These are phyloP conservation scores for Microsporum audouinii DNA, from an alignment of 2,329 filamentous ascomycete genomes.

Conservation along the genomic window DNA sequence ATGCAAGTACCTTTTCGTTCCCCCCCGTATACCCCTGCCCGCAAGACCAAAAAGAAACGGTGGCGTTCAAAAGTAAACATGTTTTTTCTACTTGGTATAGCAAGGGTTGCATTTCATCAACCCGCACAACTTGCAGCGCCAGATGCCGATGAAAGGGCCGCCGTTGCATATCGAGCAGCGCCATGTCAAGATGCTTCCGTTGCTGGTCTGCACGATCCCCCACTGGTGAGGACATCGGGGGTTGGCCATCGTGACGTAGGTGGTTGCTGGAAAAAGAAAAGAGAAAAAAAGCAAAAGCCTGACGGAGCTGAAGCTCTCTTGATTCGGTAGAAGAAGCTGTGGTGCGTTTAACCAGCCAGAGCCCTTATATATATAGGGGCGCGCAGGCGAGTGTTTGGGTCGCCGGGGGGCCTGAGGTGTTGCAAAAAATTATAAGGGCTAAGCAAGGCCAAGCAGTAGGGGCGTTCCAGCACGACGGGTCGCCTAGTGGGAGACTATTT, in stretches of 20 bases:
- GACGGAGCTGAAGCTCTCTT: background rate
- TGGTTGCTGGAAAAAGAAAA: background rate
- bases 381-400: background rate
- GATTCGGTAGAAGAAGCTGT: background rate
- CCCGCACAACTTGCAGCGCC: slow-evolving; percentile 34
- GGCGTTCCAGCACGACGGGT: slow-evolving; percentile 1
- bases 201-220: slow-evolving; percentile 29
- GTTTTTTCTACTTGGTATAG: slow-evolving; percentile 19
- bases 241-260: slow-evolving; percentile 10
- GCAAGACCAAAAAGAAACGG: background rate
- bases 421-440: background rate
- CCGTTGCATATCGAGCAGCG: slow-evolving; percentile 34
- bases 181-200: slow-evolving; percentile 35
- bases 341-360: background rate
- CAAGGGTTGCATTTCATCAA: slow-evolving; percentile 33
- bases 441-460: background rate
- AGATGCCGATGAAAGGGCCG: slow-evolving; percentile 32
- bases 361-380: background rate
- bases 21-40: background rate
- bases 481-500: background rate
- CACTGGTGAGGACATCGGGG: slow-evolving; percentile 13
- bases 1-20: background rate
- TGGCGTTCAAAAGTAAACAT: background rate
- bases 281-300: background rate
- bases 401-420: background rate